Evolutionary conservation across 805 yeast species (phyloP), one percentile per base, ranked within the genome.

Genomic region (Candida qinlingensis): DNA sequence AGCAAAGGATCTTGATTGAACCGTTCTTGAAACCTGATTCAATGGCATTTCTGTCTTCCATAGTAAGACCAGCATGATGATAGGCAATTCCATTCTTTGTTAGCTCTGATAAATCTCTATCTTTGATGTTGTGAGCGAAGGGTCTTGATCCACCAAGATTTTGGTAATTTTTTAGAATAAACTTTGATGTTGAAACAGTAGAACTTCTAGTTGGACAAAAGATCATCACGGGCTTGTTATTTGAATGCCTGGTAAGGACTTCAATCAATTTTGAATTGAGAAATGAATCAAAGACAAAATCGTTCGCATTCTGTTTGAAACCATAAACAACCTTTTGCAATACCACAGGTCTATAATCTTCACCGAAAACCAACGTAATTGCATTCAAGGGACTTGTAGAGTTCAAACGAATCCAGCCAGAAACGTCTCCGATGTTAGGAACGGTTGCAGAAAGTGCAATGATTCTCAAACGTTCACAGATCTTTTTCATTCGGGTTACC

Each of bases 51-150:
- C 85, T 62, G 56, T 81, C 85, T 3, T 64, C 65, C 42, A 65
- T 56, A 2, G 76, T 63, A 39, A 80, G 61, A 1, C 85, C 85
- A 4, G 85, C 85, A 62, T 80, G 82, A 53, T 81, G 85, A 54
- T 66, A 77, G 0, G 77, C 80, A 36, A 81, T 65, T 0, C 82
- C 81, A 6, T 52, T 48, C 5, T 41, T 37, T 2, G 57, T 49
- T 12, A 65, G 27, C 1, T 49, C 59, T 1, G 30, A 25, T n/a
- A 72, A 48, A 5, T 66, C 64, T 50, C 57, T 60, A 27, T 71
- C 70, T 42, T 56, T 52, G 5, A 60, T 46, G 3, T 37, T 6
- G 2, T 13, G 19, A 5, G 10, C n/a, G 3, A 34, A 28, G 3
- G 19, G 42, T 7, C 19, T 30, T 19, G 37, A 46, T 2, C 33